phyloP scores from a whole-genome alignment of 192 early-diverging fungal species.

The Podila epicladia region DNA sequence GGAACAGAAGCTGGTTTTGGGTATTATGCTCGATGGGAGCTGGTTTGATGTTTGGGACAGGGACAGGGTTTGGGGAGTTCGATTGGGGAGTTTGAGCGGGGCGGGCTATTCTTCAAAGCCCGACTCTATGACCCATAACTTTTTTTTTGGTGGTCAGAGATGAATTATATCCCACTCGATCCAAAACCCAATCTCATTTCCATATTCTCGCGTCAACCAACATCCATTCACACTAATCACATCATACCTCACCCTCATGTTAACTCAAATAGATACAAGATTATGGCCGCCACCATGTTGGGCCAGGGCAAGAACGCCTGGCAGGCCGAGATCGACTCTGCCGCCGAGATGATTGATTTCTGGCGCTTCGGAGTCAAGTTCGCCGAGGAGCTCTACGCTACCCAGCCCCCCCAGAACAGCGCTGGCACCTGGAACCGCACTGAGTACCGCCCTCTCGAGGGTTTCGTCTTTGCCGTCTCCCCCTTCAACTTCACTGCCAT shows the following conservation, averaged over 20 bases:
- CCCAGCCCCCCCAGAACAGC: constrained; percentile 93
- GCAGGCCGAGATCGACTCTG: constrained; percentile 99
- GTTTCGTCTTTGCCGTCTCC: constrained; percentile 97
- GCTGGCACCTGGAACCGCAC: constrained; percentile 90
- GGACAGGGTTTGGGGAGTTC: too few species aligned
- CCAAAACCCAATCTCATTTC: too few species aligned
- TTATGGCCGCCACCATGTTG: constrained; percentile 96
- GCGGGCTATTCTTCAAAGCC: not conserved
- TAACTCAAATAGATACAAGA: constrained; percentile 61
- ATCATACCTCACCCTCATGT: not conserved
- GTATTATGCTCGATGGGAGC: too few species aligned
- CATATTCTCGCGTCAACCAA: not conserved
- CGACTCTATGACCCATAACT: constrained; percentile 8
- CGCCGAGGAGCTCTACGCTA: constrained; percentile 90
- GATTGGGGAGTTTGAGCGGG: too few species aligned
- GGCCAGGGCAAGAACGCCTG: constrained; percentile 99
- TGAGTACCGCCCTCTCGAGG: constrained; percentile 96
- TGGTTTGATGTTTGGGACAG: too few species aligned
- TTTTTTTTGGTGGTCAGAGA: not conserved
- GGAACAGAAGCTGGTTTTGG: too few species aligned
- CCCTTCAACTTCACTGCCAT: constrained; percentile 99
- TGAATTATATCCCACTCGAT: not conserved
- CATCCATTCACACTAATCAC: not conserved
- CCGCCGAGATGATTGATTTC: constrained; percentile 94
- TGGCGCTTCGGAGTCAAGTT: constrained; percentile 96